These are phyloP conservation scores for Limnanthes douglasii DNA, from an alignment of 345 rosid genomes.

Conservation along the genomic window DNA sequence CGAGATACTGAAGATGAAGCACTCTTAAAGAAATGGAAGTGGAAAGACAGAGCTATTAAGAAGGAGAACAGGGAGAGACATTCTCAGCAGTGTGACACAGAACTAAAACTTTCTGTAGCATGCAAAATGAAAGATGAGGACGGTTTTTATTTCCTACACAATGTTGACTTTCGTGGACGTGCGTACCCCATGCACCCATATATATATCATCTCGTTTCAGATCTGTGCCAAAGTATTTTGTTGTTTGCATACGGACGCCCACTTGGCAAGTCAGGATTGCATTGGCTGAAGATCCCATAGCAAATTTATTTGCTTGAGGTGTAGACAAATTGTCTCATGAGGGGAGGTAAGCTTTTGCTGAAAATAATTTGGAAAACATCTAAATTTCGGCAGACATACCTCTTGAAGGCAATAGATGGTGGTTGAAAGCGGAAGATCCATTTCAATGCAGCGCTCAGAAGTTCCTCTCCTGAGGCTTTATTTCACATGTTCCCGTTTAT, in stretches of 20 bases:
- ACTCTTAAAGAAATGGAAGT: conserved; percentile 53
- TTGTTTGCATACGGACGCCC: conserved; percentile 72
- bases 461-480: conserved; percentile 53
- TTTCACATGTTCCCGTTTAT: conserved; percentile 63
- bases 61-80: conserved; percentile 79
- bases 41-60: conserved; percentile 36
- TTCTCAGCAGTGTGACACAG: conserved; percentile 61
- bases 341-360: conserved; percentile 59
- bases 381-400: conserved; percentile 80
- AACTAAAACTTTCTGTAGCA: conserved; percentile 78
- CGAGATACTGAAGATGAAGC: conserved; percentile 67
- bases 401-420: conserved; percentile 72
- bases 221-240: conserved; percentile 69
- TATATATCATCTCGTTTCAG: conserved; percentile 82
- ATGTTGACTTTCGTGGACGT: conserved; percentile 81
- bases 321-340: conserved; percentile 66
- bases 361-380: conserved; percentile 62
- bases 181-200: conserved; percentile 89
- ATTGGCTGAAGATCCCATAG: conserved; percentile 74
- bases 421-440: conserved; percentile 83
- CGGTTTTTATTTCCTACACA: conserved; percentile 76
- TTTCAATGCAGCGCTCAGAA: conserved; percentile 74
- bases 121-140: conserved; percentile 70
- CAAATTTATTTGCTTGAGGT: conserved; percentile 73
- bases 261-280: conserved; percentile 57